Conservation (phyloP, 331 rosid species). For the Rhamnella rubrinervis region DNA sequence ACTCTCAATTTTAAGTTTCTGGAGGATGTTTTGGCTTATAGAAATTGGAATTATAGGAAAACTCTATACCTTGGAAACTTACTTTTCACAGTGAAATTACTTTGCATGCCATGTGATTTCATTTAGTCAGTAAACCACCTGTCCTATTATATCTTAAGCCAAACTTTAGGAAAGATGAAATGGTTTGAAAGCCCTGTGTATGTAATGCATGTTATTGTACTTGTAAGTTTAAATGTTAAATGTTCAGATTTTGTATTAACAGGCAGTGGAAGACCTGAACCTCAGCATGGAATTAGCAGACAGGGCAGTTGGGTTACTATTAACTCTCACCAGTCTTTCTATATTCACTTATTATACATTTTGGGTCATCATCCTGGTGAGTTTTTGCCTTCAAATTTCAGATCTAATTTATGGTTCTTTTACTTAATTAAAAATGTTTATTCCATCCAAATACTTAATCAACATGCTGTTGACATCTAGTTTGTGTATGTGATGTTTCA, state of each 20-base stretch:
- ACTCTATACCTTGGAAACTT: neutral
- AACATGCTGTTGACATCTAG: slow-evolving; percentile 8
- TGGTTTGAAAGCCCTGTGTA: neutral
- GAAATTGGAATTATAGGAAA: neutral
- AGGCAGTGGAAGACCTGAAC: slow-evolving; percentile 32
- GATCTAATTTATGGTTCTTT: neutral
- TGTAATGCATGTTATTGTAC: neutral
- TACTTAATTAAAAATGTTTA: neutral
- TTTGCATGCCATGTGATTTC: neutral
- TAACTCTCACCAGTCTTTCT: slow-evolving; percentile 67
- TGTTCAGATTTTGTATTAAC: slow-evolving; percentile 19
- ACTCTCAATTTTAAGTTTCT: neutral
- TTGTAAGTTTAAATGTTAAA: slow-evolving; percentile 3
- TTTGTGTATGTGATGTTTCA: slow-evolving; percentile 41
- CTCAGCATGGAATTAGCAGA: slow-evolving; percentile 77
- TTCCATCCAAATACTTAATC: neutral
- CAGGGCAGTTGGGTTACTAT: slow-evolving; percentile 75
- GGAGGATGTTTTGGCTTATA: neutral
- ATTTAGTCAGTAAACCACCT: too few species aligned
- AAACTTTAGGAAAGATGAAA: neutral
- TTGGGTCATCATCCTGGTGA: slow-evolving; percentile 91
- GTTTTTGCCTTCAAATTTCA: slow-evolving; percentile 29
- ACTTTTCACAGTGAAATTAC: neutral
- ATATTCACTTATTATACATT: slow-evolving; percentile 85
- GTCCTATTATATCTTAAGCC: too few species aligned